phyloP scores from a whole-genome alignment of 495 filamentous ascomycete genomes.

The Sporormia fimetaria region DNA sequence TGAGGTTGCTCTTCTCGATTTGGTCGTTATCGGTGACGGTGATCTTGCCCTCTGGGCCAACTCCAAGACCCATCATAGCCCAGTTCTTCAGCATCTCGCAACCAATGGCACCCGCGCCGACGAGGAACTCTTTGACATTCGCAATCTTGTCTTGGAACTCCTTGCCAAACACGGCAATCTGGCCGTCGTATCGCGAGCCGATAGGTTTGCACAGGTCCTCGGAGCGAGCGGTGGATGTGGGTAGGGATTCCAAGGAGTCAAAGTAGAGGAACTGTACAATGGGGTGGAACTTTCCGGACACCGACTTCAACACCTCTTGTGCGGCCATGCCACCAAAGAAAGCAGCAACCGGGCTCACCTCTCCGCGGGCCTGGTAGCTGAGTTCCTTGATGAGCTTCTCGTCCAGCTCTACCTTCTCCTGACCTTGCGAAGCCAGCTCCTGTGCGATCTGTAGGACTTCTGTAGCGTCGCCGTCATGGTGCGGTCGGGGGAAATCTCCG shows the following conservation, averaged over 20 bases:
- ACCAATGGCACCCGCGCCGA: slow-evolving; percentile 94
- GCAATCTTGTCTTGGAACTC: slow-evolving; percentile 89
- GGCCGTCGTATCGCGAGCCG: slow-evolving; percentile 82
- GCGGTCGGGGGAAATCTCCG: slow-evolving; percentile 64
- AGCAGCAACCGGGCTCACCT: slow-evolving; percentile 82
- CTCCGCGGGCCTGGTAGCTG: slow-evolving; percentile 89
- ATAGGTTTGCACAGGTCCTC: slow-evolving; percentile 79
- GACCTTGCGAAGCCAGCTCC: slow-evolving; percentile 48
- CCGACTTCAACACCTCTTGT: slow-evolving; percentile 92
- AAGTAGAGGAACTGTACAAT: slow-evolving; percentile 93
- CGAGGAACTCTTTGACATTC: slow-evolving; percentile 82
- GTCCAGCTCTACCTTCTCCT: slow-evolving; percentile 73
- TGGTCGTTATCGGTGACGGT: slow-evolving; percentile 94
- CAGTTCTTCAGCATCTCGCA: slow-evolving; percentile 99
- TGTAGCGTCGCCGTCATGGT: slow-evolving; percentile 71
- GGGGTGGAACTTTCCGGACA: slow-evolving; percentile 94
- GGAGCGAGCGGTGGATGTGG: slow-evolving; percentile 56
- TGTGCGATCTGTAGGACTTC: slow-evolving; percentile 64
- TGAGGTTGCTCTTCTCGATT: slow-evolving; percentile 98
- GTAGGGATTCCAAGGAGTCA: slow-evolving; percentile 90
- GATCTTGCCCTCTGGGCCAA: slow-evolving; percentile 79
- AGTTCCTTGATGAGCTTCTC: slow-evolving; percentile 89
- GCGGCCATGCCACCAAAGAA: slow-evolving; percentile 93
- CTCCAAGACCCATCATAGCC: slow-evolving; percentile 94
- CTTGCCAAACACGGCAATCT: slow-evolving; percentile 90